These are phyloP conservation scores for Xylaria intraflava DNA, from an alignment of 495 filamentous ascomycete genomes.

Conservation along the genomic window DNA sequence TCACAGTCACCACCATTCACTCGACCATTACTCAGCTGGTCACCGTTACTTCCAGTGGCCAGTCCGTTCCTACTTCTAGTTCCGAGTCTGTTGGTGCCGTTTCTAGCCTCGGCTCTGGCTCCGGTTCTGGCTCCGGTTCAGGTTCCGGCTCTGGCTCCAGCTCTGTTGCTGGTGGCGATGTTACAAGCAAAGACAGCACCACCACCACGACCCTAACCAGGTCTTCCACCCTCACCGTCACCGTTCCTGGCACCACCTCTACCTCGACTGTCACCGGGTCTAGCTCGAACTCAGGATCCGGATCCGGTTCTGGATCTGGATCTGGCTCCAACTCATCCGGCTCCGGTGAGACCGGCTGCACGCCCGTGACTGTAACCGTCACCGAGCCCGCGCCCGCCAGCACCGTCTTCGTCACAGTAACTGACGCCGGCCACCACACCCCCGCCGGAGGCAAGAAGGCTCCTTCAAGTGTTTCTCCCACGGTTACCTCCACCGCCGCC, in stretches of 20 bases:
- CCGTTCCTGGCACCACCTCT: constrained; percentile 16
- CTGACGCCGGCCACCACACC: neutral
- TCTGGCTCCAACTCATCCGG: constrained; percentile 7
- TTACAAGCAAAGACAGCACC: constrained; percentile 20
- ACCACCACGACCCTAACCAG: constrained; percentile 34
- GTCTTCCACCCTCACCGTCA: constrained; percentile 38
- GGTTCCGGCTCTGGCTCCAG: constrained; percentile 6
- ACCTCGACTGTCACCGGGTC: constrained; percentile 16
- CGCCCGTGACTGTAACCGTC: constrained; percentile 31
- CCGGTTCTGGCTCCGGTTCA: neutral
- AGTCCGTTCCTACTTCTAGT: neutral
- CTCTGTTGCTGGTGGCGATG: neutral
- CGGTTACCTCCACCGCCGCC: constrained; percentile 2
- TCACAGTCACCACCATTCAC: constrained; percentile 33
- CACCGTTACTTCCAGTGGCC: constrained; percentile 18
- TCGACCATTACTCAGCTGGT: constrained; percentile 26
- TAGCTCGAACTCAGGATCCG: constrained; percentile 13
- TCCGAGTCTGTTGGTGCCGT: neutral
- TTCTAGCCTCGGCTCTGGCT: neutral
- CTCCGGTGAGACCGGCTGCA: constrained; percentile 20
- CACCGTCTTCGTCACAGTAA: constrained; percentile 39
- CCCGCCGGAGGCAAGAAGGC: constrained; percentile 5
- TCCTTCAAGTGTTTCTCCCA: constrained; percentile 4
- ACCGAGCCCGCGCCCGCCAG: constrained; percentile 26
- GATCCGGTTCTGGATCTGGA: constrained; percentile 9